Percentiles rank a stretch among this genome's conserved stretches.
Conservation (phyloP, 768 basidiomycete genomes). For the Boletus insuetus region DNA sequence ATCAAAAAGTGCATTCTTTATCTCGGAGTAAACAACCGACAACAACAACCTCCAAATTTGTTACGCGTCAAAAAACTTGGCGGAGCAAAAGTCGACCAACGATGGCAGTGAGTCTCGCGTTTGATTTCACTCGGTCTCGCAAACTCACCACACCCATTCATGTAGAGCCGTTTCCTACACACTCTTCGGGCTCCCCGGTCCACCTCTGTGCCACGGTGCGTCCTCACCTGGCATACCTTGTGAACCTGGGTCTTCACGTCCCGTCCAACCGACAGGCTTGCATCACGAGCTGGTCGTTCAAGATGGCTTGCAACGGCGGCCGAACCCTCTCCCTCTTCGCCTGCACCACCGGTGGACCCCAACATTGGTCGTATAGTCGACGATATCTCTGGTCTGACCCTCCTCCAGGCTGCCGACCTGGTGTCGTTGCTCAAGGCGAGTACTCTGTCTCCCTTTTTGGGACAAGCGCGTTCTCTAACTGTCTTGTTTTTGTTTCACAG, state of each 20-base stretch:
- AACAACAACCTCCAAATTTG: constrained; percentile 25
- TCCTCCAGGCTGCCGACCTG: constrained; percentile 94
- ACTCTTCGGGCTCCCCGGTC: constrained; percentile 23
- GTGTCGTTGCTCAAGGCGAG: constrained; percentile 86
- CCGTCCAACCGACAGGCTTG: constrained; percentile 15
- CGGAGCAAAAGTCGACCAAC: constrained; percentile 10
- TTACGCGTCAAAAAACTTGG: constrained; percentile 3
- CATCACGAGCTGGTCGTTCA: constrained; percentile 34
- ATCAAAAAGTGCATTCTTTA: too few relatives aligned
- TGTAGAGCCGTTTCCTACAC: constrained; percentile 21
- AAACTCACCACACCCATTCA: neutral
- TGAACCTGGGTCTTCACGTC: neutral
- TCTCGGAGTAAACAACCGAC: constrained; percentile 4
- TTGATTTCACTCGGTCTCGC: neutral
- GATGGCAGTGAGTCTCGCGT: constrained; percentile 26
- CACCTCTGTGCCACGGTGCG: constrained; percentile 12
- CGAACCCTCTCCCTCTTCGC: constrained; percentile 40
- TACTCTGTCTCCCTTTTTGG: neutral
- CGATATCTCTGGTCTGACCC: constrained; percentile 82
- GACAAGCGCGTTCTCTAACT: neutral
- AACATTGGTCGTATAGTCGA: constrained; percentile 84
- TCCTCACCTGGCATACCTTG: neutral
- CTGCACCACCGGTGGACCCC: constrained; percentile 51
- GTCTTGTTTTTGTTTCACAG: constrained; percentile 37
- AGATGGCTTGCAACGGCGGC: constrained; percentile 58